Base-by-base conservation (phyloP, 106 monocot species). In the Dactylorhiza incarnata region DNA sequence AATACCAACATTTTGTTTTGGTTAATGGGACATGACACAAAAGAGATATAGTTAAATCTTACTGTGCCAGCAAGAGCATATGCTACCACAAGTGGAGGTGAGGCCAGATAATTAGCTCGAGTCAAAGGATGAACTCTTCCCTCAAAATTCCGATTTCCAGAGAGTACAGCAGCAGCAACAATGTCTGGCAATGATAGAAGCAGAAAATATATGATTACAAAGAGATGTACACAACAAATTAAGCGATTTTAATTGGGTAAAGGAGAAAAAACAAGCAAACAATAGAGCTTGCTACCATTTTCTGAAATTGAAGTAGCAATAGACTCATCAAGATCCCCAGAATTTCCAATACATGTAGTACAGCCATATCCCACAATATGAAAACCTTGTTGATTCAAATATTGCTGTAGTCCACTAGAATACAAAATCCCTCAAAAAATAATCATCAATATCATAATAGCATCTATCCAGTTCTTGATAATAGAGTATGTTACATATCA, bases 321-420 rank as follows among this genome's bases (percentile, higher is more conserved):
- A 53, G 90, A 50, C 62, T 88, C 88, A 78, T 90, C 84, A 81
- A 94, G 83, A 1, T 94, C 94, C 45, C 94, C 94, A 23, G 94
- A 94, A 69, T 94, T 94, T 26, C 94, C 94, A 76, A 94, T 89
- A 49, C 94, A 94, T n/a, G 94, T 94, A 10, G 94, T 89, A 80
- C 94, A 94, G 3, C 94, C 94, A 84, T 86, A 90, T 22, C 88
- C 94, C 78, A 88, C 94, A 83, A 90, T 84, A 81, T 94, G 48
- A 66, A 94, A 94, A 10, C 94, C 94, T 29, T 78, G 86, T 48
- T 87, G 82, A 83, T 89, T 85, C 66, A 91, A 76, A 78, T 90
- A 91, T 50, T 90, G 81, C 77, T 91, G 94, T 74, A 94, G 69
- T 9, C 86, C 90, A 85, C 94, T 94, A 81, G 4, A 79, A 63